These are phyloP conservation scores for Calonectria pseudoreteaudii DNA, from an alignment of 2,329 filamentous ascomycete genomes.

Conservation along the genomic window DNA sequence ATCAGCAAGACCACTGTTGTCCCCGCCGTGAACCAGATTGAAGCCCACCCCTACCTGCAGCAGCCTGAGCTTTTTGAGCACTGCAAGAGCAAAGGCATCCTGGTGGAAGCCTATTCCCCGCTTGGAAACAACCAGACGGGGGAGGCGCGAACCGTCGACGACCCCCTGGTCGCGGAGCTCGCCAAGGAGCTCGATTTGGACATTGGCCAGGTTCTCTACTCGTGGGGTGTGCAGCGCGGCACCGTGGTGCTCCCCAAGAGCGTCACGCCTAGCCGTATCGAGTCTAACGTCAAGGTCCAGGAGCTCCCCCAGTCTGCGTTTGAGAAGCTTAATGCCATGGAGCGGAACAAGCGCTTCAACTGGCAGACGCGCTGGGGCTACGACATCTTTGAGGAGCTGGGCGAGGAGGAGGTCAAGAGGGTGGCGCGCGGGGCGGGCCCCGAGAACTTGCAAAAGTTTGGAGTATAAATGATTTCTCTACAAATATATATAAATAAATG, in stretches of 20 bases:
- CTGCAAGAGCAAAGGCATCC: constrained; percentile 68
- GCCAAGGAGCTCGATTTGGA: constrained; percentile 54
- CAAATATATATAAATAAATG: background rate
- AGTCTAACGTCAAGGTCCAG: constrained; percentile 68
- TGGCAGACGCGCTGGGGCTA: constrained; percentile 55
- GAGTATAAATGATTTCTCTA: background rate
- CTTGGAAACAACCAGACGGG: constrained; percentile 66
- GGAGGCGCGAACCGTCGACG: constrained; percentile 61
- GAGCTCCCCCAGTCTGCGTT: constrained; percentile 52
- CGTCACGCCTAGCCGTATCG: constrained; percentile 71
- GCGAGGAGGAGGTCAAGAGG: constrained; percentile 50
- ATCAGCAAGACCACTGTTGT: constrained; percentile 62
- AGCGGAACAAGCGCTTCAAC: constrained; percentile 58
- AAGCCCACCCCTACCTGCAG: constrained; percentile 76
- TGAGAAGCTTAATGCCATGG: constrained; percentile 51
- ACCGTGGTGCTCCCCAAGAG: constrained; percentile 77
- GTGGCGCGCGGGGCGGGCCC: constrained; percentile 48
- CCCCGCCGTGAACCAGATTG: constrained; percentile 76
- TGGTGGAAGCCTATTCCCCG: constrained; percentile 73
- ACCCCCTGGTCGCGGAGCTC: constrained; percentile 59
- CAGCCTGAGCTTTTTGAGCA: constrained; percentile 68
- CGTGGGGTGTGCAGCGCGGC: constrained; percentile 72
- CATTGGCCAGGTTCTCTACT: constrained; percentile 58
- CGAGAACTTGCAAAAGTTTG: constrained; percentile 52
- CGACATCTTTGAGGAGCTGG: constrained; percentile 58